Evolutionary conservation across 23 red algal genomes (phyloP), one percentile per base, ranked within the genome.

Genomic region (Agarophyton chilense): DNA sequence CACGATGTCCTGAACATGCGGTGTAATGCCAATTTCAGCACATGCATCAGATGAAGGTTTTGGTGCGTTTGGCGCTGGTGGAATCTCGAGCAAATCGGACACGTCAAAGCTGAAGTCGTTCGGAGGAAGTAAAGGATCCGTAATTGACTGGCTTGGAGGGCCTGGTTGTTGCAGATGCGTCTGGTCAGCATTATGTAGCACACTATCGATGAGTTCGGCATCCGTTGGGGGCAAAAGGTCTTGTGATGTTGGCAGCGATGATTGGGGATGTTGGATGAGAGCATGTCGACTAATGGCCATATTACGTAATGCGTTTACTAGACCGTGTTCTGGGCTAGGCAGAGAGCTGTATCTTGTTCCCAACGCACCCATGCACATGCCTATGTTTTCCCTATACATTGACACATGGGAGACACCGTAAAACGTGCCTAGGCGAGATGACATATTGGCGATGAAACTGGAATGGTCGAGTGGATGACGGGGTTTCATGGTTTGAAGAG

Each of bases 291-390:
- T 46, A 38, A 74, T 74, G 41, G 33, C 68, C 43, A 74, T 4
- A 29, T 5, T 47, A 46, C 68, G 68, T 19, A 74, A 74, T 10
- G 40, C n/a, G 8, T 74, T 33, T 10, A 74, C 29, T 74, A 74
- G 43, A 26, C n/a, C 68, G 4, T 74, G 39, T 5, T 74, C 68
- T 18, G 68, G 39, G 29, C 7, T 39, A 10, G 0, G 68, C 4
- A 2, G 4, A 47, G 25, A 21, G 24, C 32, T 74, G 68, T 46
- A 49, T 26, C 68, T 43, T 0, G 68, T 29, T 11, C 68, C 68
- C 21, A 74, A 1, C 1, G 68, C 68, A 74, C 68, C 68, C 68
- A 74, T 74, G 19, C 68, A 47, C 68, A 74, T 74, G 14, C 40
- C 41, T 21, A 29, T 29, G 28, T n/a, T 33, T 74, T 74, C 68